phyloP scores from a whole-genome alignment of 345 rosid genomes.

The Alliaria petiolata region DNA sequence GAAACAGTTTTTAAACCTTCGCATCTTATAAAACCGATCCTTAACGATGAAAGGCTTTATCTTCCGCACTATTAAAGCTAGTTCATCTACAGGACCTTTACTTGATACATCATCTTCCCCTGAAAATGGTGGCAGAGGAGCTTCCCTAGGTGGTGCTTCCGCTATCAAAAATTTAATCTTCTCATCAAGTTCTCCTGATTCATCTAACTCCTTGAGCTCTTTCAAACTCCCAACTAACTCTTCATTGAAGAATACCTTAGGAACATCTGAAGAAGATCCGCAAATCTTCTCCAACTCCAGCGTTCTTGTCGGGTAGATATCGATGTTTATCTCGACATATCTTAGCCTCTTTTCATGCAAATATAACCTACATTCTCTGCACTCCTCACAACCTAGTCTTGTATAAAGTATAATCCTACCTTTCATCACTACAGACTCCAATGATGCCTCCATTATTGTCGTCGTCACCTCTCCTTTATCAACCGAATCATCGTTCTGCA shows the following conservation, averaged over 20 bases:
- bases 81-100: conserved; percentile 68
- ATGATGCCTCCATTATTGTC: conserved; percentile 26
- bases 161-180: conserved; percentile 53
- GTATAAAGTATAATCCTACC: conserved; percentile 74
- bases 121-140: conserved; percentile 81
- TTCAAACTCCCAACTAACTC: conserved; percentile 56
- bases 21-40: conserved; percentile 75
- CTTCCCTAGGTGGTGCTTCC: conserved; percentile 55
- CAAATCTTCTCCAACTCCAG: conserved; percentile 60
- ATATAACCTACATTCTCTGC: conserved; percentile 56
- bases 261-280: conserved; percentile 66
- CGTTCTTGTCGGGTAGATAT: conserved; percentile 71
- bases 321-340: conserved; percentile 76
- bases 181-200: conserved; percentile 65
- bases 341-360: conserved; percentile 57
- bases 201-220: conserved; percentile 57
- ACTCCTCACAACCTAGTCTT: conserved; percentile 62
- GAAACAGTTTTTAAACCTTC: conserved; percentile 64
- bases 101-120: conserved; percentile 77
- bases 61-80: conserved; percentile 66
- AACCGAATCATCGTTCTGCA: conserved; percentile 41
- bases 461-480: conserved; percentile 20
- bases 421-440: conserved; percentile 45
- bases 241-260: conserved; percentile 73
- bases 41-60: conserved; percentile 68